Percentiles rank a stretch among this genome's conserved stretches.
These are phyloP conservation scores for Asclepias syriaca DNA, from an alignment of 257 asterid species.

Conservation along the genomic window DNA sequence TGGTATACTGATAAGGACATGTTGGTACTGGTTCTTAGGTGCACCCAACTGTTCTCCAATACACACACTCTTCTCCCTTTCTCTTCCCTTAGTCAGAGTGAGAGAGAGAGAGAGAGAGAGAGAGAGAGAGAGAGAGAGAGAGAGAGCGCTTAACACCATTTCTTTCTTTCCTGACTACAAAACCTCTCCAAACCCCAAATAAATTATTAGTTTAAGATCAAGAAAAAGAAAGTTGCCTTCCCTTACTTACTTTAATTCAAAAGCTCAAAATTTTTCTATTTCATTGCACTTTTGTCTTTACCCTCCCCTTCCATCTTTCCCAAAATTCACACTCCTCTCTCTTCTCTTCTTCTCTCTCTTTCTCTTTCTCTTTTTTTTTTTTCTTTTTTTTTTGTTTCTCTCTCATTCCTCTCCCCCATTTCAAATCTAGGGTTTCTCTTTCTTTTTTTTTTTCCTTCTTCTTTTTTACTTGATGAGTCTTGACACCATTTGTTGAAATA, in stretches of 20 bases:
- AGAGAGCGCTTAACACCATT: constrained; percentile 5
- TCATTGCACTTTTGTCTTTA: constrained; percentile 72
- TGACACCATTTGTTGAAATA: constrained; percentile 16
- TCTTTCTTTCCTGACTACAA: constrained; percentile 3
- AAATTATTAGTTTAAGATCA: constrained; percentile 10
- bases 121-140: too few relatives aligned
- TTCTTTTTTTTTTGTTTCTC: constrained; percentile 5
- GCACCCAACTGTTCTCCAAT: constrained; percentile 39
- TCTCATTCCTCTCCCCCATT: constrained; percentile 23
- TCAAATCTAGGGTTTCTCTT: constrained; percentile 71
- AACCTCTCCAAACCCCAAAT: constrained; percentile 11
- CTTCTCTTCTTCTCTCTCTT: constrained; percentile 9
- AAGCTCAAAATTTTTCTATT: constrained; percentile 45
- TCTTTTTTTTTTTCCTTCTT: constrained; percentile 14
- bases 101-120: too few relatives aligned
- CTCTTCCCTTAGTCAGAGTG: constrained; percentile 9
- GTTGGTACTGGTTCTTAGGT: constrained; percentile 24
- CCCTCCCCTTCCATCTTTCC: constrained; percentile 42
- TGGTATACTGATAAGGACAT: constrained; percentile 20
- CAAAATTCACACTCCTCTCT: constrained; percentile 24
- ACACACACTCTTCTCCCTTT: not conserved
- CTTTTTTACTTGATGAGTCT: constrained; percentile 15
- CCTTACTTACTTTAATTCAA: constrained; percentile 41
- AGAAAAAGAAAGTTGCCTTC: constrained; percentile 26
- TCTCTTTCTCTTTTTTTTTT: not conserved